These are phyloP conservation scores for Aotearoamyces nothofagi DNA, from an alignment of 2,329 filamentous ascomycete species.

Conservation along the genomic window DNA sequence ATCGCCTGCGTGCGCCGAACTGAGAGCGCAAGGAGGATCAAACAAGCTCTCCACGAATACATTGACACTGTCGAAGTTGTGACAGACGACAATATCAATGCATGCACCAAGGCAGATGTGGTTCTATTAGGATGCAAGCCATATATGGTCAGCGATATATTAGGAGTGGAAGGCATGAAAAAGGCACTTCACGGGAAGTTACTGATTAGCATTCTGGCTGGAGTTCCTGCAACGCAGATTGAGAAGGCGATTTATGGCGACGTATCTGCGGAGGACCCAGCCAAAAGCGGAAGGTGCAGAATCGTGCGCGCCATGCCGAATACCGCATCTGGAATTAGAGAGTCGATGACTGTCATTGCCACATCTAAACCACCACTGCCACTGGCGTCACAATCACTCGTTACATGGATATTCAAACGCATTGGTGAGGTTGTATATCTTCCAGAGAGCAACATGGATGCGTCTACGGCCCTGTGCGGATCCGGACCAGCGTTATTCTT, in stretches of 20 bases:
- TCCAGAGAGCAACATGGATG: slow-evolving; percentile 54
- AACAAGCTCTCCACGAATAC: slow-evolving; percentile 48
- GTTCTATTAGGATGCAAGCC: slow-evolving; percentile 73
- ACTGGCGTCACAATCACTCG: slow-evolving; percentile 34
- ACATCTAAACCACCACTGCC: slow-evolving; percentile 42
- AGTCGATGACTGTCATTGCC: slow-evolving; percentile 72
- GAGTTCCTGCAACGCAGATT: slow-evolving; percentile 56
- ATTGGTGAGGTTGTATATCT: slow-evolving; percentile 59
- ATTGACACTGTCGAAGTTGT: slow-evolving; percentile 47
- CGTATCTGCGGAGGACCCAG: slow-evolving; percentile 25
- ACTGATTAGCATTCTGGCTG: slow-evolving; percentile 68
- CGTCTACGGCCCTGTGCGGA: slow-evolving; percentile 57
- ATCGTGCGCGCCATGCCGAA: slow-evolving; percentile 77
- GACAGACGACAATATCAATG: slow-evolving; percentile 55
- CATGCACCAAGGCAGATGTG: slow-evolving; percentile 54
- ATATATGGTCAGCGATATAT: slow-evolving; percentile 52
- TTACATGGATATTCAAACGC: slow-evolving; percentile 63
- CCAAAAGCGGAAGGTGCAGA: slow-evolving; percentile 25
- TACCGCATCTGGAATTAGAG: slow-evolving; percentile 61
- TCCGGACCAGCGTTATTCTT: slow-evolving; percentile 65
- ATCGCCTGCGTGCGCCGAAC: slow-evolving; percentile 64
- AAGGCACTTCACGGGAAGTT: slow-evolving; percentile 66
- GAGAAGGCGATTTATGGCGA: slow-evolving; percentile 45
- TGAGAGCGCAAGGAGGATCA: slow-evolving; percentile 55
- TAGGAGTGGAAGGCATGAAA: slow-evolving; percentile 51